phyloP scores from a whole-genome alignment of 331 rosid genomes.

The Dryas integrifolia region DNA sequence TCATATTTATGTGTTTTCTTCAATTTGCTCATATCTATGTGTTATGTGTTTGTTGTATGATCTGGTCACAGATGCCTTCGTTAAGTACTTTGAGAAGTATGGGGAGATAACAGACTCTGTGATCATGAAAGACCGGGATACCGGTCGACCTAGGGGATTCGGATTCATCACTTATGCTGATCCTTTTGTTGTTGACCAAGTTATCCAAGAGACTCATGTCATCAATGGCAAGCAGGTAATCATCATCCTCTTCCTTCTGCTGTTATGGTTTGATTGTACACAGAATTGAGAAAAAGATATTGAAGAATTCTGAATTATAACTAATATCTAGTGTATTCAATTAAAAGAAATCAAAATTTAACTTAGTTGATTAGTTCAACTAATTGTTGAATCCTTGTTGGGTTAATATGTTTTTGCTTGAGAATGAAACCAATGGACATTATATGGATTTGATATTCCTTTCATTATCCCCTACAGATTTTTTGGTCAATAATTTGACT shows the following conservation, averaged over 20 bases:
- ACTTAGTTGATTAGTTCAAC: not conserved
- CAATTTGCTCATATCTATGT: not conserved
- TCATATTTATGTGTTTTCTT: not conserved
- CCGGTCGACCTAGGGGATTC: constrained; percentile 59
- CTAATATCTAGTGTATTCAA: too few species aligned
- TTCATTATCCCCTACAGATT: not conserved
- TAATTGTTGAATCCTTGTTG: not conserved
- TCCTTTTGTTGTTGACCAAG: constrained; percentile 61
- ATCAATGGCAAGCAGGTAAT: constrained; percentile 54
- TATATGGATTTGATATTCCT: not conserved
- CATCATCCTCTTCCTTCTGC: not conserved
- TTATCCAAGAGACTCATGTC: constrained; percentile 55
- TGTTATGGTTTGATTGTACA: not conserved
- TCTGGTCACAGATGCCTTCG: constrained; percentile 38
- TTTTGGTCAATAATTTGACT: not conserved
- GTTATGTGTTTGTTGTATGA: not conserved
- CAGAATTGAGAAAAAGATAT: not conserved
- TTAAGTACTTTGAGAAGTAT: constrained; percentile 53
- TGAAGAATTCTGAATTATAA: too few species aligned
- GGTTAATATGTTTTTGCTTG: not conserved
- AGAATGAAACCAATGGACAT: not conserved
- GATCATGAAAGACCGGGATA: constrained; percentile 60
- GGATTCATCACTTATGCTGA: constrained; percentile 63
- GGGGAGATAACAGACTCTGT: constrained; percentile 65
- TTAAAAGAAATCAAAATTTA: too few species aligned